Conservation (phyloP, 805 yeast species). For the Saccharomycopsis malanga region DNA sequence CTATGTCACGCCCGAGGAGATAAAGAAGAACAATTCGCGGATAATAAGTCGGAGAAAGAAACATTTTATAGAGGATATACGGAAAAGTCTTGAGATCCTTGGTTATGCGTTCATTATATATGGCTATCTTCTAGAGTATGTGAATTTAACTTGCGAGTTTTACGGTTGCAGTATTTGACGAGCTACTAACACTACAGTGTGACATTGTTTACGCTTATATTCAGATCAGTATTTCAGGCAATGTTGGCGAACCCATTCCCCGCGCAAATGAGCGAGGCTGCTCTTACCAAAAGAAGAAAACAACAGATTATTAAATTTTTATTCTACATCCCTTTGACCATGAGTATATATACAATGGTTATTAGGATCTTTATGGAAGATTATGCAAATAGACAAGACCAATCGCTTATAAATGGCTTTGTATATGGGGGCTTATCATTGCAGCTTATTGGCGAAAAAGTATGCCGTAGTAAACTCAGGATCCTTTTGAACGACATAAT, state of each 20-base stretch:
- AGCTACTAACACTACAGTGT: conserved; percentile 13
- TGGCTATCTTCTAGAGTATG: conserved; percentile 26
- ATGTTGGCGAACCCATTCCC: conserved; percentile 38
- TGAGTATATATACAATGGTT: conserved; percentile 28
- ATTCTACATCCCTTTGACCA: conserved; percentile 24
- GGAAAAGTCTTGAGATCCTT: conserved; percentile 30
- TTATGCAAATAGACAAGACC: conserved; percentile 24
- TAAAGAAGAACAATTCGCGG: conserved; percentile 32
- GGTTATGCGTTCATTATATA: conserved; percentile 34
- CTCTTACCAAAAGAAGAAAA: conserved; percentile 23
- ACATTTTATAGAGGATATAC: conserved; percentile 33
- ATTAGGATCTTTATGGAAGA: conserved; percentile 33
- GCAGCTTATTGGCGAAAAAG: conserved; percentile 42
- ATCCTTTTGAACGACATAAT: conserved; percentile 30
- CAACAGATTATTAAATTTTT: conserved; percentile 29
- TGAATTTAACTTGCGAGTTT: neutral
- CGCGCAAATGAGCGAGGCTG: conserved; percentile 23
- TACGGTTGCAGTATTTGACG: neutral
- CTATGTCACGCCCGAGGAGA: neutral
- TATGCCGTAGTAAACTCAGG: conserved; percentile 26
- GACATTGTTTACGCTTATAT: conserved; percentile 27
- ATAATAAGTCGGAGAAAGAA: conserved; percentile 38
- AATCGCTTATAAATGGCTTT: conserved; percentile 22
- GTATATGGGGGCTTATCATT: conserved; percentile 35
- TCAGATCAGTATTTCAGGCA: conserved; percentile 33